Evolutionary conservation across 768 basidiomycete species (phyloP).

Genomic region (Cubamyces lactineus): DNA sequence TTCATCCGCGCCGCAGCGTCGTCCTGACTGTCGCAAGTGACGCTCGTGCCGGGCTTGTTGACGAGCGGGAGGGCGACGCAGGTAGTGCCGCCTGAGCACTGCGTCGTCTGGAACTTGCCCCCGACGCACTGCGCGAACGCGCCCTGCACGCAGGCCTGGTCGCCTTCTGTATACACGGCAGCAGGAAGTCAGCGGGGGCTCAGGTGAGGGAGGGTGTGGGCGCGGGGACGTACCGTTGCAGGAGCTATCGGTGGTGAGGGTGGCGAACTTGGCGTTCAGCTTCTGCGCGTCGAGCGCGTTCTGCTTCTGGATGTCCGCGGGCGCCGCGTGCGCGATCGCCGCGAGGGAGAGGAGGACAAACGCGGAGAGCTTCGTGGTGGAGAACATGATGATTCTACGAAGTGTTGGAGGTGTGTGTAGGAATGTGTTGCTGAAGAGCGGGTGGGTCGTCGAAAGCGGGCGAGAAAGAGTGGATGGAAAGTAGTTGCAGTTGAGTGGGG

Average conservation of each 20-base stretch:
- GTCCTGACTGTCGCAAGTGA: slow-evolving; percentile 39
- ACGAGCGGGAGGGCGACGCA: slow-evolving; percentile 49
- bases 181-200: too few relatives aligned
- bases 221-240: slow-evolving; percentile 35
- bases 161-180: slow-evolving; percentile 28
- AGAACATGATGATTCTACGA: slow-evolving; percentile 10
- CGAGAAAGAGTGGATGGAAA: neutral
- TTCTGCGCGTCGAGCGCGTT: slow-evolving; percentile 44
- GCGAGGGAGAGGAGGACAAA: slow-evolving; percentile 27
- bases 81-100: slow-evolving; percentile 35
- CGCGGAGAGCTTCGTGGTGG: slow-evolving; percentile 24
- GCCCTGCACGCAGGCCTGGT: slow-evolving; percentile 42
- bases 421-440: neutral
- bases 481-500: neutral
- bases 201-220: too few relatives aligned
- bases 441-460: neutral
- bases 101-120: slow-evolving; percentile 38
- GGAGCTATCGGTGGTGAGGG: slow-evolving; percentile 32
- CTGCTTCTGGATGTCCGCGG: slow-evolving; percentile 30
- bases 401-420: neutral
- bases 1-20: slow-evolving; percentile 41
- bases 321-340: slow-evolving; percentile 19
- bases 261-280: slow-evolving; percentile 40
- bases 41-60: slow-evolving; percentile 42
- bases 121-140: slow-evolving; percentile 45